Conservation (phyloP, 2,329 filamentous ascomycete genomes). For the Coniella vitis region DNA sequence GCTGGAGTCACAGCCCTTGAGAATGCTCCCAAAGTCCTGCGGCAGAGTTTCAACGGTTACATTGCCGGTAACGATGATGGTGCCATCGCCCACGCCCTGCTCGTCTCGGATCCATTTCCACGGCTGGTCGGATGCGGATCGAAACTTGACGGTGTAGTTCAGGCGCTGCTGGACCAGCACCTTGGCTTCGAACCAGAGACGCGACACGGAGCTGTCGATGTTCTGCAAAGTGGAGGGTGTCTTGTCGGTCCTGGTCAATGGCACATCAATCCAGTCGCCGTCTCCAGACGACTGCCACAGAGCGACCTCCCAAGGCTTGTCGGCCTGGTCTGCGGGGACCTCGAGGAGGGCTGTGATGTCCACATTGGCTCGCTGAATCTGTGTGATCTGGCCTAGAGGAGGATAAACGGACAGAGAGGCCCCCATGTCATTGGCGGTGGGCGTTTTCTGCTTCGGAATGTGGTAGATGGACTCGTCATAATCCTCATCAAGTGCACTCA, state of each 20-base stretch:
- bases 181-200: constrained; percentile 48
- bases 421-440: constrained; percentile 28
- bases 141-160: constrained; percentile 67
- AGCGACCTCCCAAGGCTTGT: constrained; percentile 62
- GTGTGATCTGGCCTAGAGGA: constrained; percentile 68
- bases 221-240: constrained; percentile 46
- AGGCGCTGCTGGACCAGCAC: constrained; percentile 42
- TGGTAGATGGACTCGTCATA: constrained; percentile 31
- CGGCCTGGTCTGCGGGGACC: constrained; percentile 46
- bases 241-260: constrained; percentile 24
- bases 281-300: constrained; percentile 56
- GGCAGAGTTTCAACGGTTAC: constrained; percentile 21
- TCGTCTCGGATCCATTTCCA: constrained; percentile 70
- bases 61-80: constrained; percentile 44
- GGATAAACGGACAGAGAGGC: constrained; percentile 50
- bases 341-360: constrained; percentile 65
- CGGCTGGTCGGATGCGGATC: constrained; percentile 38
- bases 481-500: constrained; percentile 24
- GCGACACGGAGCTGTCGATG: constrained; percentile 26
- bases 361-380: constrained; percentile 42
- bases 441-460: constrained; percentile 31
- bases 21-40: constrained; percentile 45
- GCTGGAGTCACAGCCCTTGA: constrained; percentile 49
- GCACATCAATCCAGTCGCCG: constrained; percentile 52
- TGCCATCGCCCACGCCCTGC: constrained; percentile 56